Evolutionary conservation across 208 protist genomes (phyloP).

Genomic region (Leishmania braziliensis): DNA sequence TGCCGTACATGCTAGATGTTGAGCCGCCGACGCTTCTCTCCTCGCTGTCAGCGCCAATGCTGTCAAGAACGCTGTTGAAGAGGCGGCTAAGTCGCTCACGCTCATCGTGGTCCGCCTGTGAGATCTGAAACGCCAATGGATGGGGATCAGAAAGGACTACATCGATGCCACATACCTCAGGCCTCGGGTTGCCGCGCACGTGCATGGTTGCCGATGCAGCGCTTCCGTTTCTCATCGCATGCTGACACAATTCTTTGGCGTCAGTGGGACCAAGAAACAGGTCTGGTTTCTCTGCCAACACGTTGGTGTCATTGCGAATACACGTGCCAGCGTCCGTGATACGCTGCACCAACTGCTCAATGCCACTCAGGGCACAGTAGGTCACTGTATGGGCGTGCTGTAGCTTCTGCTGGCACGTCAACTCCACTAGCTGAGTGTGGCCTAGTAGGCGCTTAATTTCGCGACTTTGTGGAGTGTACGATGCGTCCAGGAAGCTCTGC

Average conservation of each 20-base stretch:
- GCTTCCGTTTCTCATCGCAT: background rate
- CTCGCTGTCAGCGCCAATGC: slow-evolving; percentile 10
- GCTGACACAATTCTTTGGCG: background rate
- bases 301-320: slow-evolving; percentile 26
- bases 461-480: slow-evolving; percentile 42
- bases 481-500: slow-evolving; percentile 32
- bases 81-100: slow-evolving; percentile 16
- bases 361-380: slow-evolving; percentile 30
- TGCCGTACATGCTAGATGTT: background rate
- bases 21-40: background rate
- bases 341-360: slow-evolving; percentile 32
- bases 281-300: slow-evolving; percentile 30
- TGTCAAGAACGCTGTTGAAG: slow-evolving; percentile 25
- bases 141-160: slow-evolving; percentile 20
- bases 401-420: slow-evolving; percentile 33
- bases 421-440: slow-evolving; percentile 13
- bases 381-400: slow-evolving; percentile 30
- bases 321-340: slow-evolving; percentile 30
- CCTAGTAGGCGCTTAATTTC: slow-evolving; percentile 39
- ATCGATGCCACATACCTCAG: slow-evolving; percentile 28
- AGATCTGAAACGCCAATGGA: slow-evolving; percentile 19
- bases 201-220: background rate
- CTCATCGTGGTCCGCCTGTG: slow-evolving; percentile 11
- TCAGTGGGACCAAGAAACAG: background rate
- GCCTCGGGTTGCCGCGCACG: slow-evolving; percentile 5